Base-by-base conservation (phyloP, 1,284 basidiomycete genomes). In the Puccinia coronata region DNA sequence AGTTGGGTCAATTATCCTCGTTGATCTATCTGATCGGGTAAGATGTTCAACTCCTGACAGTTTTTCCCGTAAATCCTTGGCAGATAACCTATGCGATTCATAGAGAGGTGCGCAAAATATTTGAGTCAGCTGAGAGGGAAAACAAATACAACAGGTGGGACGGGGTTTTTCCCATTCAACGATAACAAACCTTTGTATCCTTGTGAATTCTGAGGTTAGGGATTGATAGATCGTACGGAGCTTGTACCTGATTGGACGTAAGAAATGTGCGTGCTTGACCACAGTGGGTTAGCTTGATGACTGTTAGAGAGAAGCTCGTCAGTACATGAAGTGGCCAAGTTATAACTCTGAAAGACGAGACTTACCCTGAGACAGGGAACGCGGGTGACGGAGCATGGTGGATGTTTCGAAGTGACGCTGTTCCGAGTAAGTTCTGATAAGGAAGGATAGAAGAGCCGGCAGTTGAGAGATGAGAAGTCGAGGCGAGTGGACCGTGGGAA, bases 171-270 rank as follows among this genome's bases (percentile, higher is more conserved):
- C 23, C 20, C 18, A 34, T 5, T 98, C 86, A 96, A 92, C 73
- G 95, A 95, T 87, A 97, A 95, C 85, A 88, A 65, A 98, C 95
- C 87, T 91, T 95, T 84, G 96, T 97, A 88, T 99, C 94, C 87
- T 95, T 95, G 88, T 94, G 86, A 86, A 85, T 83, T 59, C 83
- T 82, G 57, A 84, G 67, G 80, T 84, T 84, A 47, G 82, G 91
- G 86, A 98, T 93, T 85, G 92, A 91, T 83, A 98, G 90, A 89
- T 98, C 98, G 86, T 91, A 90, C 86, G 95, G 92, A 82, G 94
- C 96, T 86, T 94, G 93, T 82, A 92, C 93, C 87, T 98, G 98
- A 84, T 90, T 90, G 83, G 88, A 67, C 89, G 84, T 92, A 89
- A 84, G 90, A 85, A 72, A 90, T 89, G 55, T 84, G 82, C 84